Percentiles rank a stretch among this genome's conserved stretches.
Evolutionary conservation across 257 asterid genomes (phyloP).

Genomic region (Cordia subcordata): DNA sequence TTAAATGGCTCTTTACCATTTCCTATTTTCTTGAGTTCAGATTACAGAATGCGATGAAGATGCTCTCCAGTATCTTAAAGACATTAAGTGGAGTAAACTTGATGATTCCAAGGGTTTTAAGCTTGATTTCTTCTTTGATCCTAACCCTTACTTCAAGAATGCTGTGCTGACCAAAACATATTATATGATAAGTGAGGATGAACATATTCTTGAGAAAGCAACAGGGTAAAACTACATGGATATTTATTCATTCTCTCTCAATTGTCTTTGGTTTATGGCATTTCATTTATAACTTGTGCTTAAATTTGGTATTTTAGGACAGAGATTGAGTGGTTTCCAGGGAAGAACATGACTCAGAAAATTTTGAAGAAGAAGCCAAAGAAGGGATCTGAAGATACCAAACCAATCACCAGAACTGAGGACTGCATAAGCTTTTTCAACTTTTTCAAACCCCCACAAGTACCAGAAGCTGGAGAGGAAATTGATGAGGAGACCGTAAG

Average conservation of each 20-base stretch:
- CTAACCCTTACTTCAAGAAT: conserved; percentile 13
- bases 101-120: conserved; percentile 11
- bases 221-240: not conserved
- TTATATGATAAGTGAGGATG: conserved; percentile 12
- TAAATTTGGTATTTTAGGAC: conserved; percentile 7
- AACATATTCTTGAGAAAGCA: conserved; percentile 14
- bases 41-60: conserved; percentile 12
- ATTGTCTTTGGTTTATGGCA: not conserved
- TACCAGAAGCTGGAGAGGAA: conserved; percentile 7
- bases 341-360: not conserved
- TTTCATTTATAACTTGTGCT: not conserved
- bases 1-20: not conserved
- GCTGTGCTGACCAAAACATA: conserved; percentile 11
- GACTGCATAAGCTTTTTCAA: conserved; percentile 12
- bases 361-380: conserved; percentile 5
- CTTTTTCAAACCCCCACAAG: conserved; percentile 10
- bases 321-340: conserved; percentile 5
- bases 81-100: conserved; percentile 11
- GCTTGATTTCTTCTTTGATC: not conserved
- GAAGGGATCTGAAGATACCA: not conserved
- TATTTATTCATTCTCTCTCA: not conserved
- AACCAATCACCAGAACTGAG: conserved; percentile 7
- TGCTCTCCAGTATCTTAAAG: conserved; percentile 14
- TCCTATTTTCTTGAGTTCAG: not conserved
- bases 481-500: conserved; percentile 12